Evolutionary conservation across 2,329 filamentous ascomycete species (phyloP), one percentile per base, ranked within the genome.

Genomic region (Pseudopyrenochaeta lycopersici): DNA sequence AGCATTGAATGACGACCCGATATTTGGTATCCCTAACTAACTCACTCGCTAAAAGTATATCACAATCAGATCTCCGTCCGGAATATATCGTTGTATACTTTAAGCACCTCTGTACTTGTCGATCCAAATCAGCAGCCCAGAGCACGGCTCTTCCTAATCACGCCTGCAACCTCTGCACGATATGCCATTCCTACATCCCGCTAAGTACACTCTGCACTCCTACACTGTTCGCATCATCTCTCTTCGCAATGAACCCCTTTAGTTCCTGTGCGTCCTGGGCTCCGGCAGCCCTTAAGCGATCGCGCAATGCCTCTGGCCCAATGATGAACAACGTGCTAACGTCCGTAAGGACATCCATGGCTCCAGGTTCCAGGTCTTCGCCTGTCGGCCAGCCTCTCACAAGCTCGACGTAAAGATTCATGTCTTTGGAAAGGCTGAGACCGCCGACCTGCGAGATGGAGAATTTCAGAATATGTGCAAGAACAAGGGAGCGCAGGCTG

Each of bases 301-400:
- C 82, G 60, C 80, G 76, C 60, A 85, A 60, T 21, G 82, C 81
- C 56, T 83, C 81, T 0, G 81, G 80, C 2, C 92, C 91, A 68
- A 99, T 91, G 60, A 99, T 96, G 74, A 99, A 99, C 47, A 99
- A 79, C 70, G 93, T 97, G 10, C 93, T 94, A 53, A 99, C 92
- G 80, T 99, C 95, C 21, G 92, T 89, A 55, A 99, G 78, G 40
- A 97, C 85, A 78, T 99, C 94, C 62, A 97, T 85, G 48, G 86
- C 72, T 0, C 71, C 74, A 1, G 65, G 55, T 56, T 80, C 80
- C 45, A 81, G 85, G 20, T 83, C 83, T 63, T 85, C 84, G 43
- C 88, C 86, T 35, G 81, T 67, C 1, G 90, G 85, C 92, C 92
- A 98, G 30, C 88, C 88, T 58, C 91, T 88, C 61, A 99, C 83